Conservation (phyloP, 2,329 filamentous ascomycete species). For the Colletotrichum cordylinicola region DNA sequence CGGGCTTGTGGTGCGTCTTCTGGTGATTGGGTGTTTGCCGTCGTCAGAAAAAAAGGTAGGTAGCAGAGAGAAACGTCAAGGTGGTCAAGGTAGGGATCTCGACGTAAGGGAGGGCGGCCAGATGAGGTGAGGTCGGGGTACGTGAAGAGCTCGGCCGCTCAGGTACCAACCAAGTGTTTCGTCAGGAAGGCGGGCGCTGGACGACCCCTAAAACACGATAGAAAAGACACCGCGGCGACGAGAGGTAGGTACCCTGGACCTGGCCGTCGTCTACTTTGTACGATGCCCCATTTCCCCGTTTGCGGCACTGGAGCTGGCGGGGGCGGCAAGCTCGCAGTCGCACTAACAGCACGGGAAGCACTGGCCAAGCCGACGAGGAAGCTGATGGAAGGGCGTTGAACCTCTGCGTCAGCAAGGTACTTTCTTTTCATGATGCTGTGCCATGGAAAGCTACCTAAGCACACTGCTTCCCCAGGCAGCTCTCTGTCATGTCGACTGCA, state of each 20-base stretch:
- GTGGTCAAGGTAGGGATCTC: neutral
- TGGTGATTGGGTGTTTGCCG: neutral
- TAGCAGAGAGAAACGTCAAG: neutral
- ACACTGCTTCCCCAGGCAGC: neutral
- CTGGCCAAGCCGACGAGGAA: neutral
- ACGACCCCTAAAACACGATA: neutral
- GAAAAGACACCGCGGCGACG: neutral
- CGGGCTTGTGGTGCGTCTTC: neutral
- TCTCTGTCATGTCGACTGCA: neutral
- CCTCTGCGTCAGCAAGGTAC: neutral
- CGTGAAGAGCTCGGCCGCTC: neutral
- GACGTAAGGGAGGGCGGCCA: neutral
- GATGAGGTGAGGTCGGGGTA: neutral
- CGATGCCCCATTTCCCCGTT: neutral
- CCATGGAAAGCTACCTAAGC: neutral
- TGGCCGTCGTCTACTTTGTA: neutral
- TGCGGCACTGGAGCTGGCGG: neutral
- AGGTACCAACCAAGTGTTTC: constrained; percentile 6
- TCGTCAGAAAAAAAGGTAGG: neutral
- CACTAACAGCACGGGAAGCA: neutral
- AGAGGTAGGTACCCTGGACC: neutral
- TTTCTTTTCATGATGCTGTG: neutral
- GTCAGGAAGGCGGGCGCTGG: neutral
- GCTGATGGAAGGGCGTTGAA: neutral
- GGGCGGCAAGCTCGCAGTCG: neutral